These are phyloP conservation scores for Cymodocea nodosa DNA, from an alignment of 116 monocot species.

Conservation along the genomic window DNA sequence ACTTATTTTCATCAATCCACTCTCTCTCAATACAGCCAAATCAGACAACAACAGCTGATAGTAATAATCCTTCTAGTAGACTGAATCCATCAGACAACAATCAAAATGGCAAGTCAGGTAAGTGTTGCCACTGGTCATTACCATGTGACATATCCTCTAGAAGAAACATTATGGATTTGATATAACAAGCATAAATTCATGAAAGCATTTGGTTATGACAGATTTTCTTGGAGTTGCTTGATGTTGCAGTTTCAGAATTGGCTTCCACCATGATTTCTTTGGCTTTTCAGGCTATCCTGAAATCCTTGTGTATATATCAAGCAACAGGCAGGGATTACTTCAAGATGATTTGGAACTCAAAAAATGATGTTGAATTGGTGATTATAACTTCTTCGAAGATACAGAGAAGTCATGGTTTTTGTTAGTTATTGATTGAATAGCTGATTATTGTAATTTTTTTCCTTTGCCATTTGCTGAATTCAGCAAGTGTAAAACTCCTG, in stretches of 20 bases:
- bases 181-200: no score
- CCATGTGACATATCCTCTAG: no score
- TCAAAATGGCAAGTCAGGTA: not conserved
- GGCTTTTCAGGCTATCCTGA: not conserved
- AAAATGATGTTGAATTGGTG: not conserved
- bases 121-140: not conserved
- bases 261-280: not conserved
- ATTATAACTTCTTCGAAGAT: not conserved
- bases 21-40: conserved; percentile 1
- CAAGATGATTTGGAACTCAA: no score
- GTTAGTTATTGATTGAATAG: not conserved
- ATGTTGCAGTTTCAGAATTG: not conserved
- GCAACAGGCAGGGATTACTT: not conserved
- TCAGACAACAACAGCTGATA: not conserved
- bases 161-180: no score
- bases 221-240: not conserved
- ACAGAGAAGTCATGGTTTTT: not conserved
- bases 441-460: not conserved
- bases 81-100: conserved; percentile 4
- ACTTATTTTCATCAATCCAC: conserved; percentile 5
- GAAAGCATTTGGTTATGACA: no score
- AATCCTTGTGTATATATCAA: not conserved
- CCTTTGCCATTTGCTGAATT: not conserved
- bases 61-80: not conserved
- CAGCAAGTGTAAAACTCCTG: not conserved